phyloP scores from a whole-genome alignment of 192 early-diverging fungal genomes.

The Phlyctochytrium arcticum region DNA sequence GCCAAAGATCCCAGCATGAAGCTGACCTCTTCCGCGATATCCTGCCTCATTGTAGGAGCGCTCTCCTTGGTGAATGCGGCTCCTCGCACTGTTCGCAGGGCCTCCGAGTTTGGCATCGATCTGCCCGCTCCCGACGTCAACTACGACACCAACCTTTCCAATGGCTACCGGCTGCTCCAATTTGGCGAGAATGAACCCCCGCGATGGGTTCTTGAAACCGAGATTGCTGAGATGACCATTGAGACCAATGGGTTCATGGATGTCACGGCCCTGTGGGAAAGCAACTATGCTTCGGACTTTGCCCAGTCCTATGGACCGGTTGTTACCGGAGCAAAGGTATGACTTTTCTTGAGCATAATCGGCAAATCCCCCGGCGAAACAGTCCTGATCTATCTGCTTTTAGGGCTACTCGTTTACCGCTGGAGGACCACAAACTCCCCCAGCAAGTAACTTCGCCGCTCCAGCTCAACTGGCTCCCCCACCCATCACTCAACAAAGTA shows the following conservation, averaged over 20 bases:
- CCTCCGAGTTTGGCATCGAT: not conserved
- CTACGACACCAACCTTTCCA: not conserved
- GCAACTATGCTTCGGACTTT: not conserved
- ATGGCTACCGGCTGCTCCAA: not conserved
- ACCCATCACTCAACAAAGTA: not conserved
- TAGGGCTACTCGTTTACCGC: not conserved
- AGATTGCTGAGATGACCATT: not conserved
- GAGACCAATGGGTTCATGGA: slow-evolving; percentile 1
- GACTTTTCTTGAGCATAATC: too few relatives aligned
- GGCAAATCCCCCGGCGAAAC: too few relatives aligned
- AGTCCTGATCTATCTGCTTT: too few relatives aligned
- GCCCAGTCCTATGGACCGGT: not conserved
- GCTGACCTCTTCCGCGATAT: too few relatives aligned
- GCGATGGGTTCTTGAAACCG: slow-evolving; percentile 3
- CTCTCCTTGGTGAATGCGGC: too few relatives aligned
- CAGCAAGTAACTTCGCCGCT: not conserved
- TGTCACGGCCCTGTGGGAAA: not conserved
- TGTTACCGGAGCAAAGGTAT: too few relatives aligned
- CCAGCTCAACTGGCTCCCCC: not conserved
- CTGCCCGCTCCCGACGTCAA: not conserved
- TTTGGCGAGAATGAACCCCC: not conserved
- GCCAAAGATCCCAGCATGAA: too few relatives aligned
- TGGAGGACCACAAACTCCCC: not conserved
- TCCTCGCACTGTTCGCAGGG: not conserved
- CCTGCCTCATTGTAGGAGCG: too few relatives aligned